These are phyloP conservation scores for Paramecium sexaurelia DNA, from an alignment of 73 alveolate species.

Conservation along the genomic window DNA sequence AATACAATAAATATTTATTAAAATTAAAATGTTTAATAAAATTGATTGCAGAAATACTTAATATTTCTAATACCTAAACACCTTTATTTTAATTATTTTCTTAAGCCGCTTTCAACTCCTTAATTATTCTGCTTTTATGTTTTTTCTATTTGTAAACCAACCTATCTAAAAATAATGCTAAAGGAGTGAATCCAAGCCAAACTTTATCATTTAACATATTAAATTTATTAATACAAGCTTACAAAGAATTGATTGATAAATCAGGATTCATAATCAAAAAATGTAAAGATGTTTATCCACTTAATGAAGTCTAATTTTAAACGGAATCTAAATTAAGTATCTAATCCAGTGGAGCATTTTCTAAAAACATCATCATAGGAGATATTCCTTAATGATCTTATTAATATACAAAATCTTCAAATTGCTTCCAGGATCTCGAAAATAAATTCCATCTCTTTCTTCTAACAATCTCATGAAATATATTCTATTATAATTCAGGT, in stretches of 20 bases:
- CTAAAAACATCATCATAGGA: conserved; percentile 39
- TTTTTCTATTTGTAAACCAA: conserved; percentile 13
- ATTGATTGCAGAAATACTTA: neutral
- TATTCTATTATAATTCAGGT: conserved; percentile 3
- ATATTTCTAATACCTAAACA: neutral
- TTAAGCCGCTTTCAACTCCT: conserved; percentile 37
- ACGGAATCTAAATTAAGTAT: neutral
- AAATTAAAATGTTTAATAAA: neutral
- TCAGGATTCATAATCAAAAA: conserved; percentile 51
- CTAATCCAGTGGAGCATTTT: conserved; percentile 49
- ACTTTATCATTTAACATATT: conserved; percentile 4
- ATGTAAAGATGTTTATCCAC: neutral
- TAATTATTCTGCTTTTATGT: conserved; percentile 48
- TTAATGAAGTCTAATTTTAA: neutral
- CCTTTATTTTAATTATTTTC: neutral
- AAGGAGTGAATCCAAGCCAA: conserved; percentile 24
- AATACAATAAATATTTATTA: neutral
- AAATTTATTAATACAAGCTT: neutral
- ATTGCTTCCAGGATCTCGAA: neutral
- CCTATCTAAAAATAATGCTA: conserved; percentile 48
- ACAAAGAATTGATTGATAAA: neutral
- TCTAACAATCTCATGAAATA: conserved; percentile 45
- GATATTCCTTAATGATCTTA: conserved; percentile 31
- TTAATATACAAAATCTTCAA: conserved; percentile 6
- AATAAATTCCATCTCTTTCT: conserved; percentile 58